Conservation (phyloP, 495 filamentous ascomycete species). For the Penicillium bialowiezense region DNA sequence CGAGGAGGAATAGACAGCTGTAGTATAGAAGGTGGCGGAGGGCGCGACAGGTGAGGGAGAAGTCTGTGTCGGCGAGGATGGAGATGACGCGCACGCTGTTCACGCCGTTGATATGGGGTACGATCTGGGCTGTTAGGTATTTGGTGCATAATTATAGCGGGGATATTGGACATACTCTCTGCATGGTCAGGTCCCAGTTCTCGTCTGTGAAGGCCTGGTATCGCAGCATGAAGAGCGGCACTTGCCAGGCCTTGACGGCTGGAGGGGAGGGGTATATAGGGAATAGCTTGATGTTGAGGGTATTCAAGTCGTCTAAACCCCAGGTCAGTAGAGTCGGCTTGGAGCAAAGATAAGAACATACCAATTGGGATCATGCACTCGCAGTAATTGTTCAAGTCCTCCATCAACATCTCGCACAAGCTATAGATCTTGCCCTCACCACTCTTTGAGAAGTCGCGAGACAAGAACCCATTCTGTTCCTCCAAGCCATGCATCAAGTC, state of each 20-base stretch:
- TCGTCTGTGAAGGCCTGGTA: conserved; percentile 72
- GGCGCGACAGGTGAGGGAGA: conserved; percentile 77
- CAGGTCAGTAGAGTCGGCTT: conserved; percentile 12
- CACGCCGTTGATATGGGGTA: conserved; percentile 84
- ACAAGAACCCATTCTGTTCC: conserved; percentile 76
- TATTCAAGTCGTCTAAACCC: conserved; percentile 77
- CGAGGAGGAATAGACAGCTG: conserved; percentile 78
- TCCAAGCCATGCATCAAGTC: conserved; percentile 83
- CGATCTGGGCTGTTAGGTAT: conserved; percentile 43
- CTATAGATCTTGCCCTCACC: conserved; percentile 68
- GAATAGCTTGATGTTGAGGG: conserved; percentile 94
- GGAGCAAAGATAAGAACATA: conserved; percentile 32
- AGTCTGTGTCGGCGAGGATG: conserved; percentile 76
- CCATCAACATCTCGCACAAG: conserved; percentile 85
- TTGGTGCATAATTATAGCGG: too few species aligned
- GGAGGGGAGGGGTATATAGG: conserved; percentile 76
- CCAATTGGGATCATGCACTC: conserved; percentile 97
- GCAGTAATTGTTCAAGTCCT: conserved; percentile 94
- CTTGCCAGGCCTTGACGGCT: conserved; percentile 77
- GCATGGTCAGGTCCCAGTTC: conserved; percentile 90
- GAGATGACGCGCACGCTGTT: conserved; percentile 84
- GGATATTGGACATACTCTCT: conserved; percentile 45
- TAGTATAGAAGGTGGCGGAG: conserved; percentile 89
- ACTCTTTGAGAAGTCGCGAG: conserved; percentile 40
- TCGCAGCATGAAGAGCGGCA: conserved; percentile 84